Evolutionary conservation across 1,284 basidiomycete species (phyloP), one percentile per base, ranked within the genome.

Genomic region (Austroboletus novae-zelandiae): DNA sequence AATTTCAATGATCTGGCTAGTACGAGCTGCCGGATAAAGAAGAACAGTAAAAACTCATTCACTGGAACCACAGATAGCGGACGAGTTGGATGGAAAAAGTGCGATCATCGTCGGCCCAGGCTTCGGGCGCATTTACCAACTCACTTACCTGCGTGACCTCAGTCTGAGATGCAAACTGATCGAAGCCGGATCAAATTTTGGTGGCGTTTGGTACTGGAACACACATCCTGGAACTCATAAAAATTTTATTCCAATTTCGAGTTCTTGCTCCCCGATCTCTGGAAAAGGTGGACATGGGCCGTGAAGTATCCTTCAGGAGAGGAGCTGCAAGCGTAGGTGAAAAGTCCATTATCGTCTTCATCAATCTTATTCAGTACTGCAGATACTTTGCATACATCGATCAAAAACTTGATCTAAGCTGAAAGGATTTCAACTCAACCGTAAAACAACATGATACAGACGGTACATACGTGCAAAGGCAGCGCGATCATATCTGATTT

Each of bases 241-340:
- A 3, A 58, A 60, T 18, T 62, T 42, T 9, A 52, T 9, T 43
- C 57, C 15, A 54, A 57, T 4, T 3, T 8, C 30, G 58, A 62
- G 11, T 57, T 57, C 25, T 47, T 57, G 0, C 42, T 29, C 9
- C 55, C 49, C 3, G 55, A 60, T 5, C 51, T 60, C 10, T 61
- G 60, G 58, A 43, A 47, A 18, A 48, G 9, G 5, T 60, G 60
- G 60, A 45, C 50, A 4, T 60, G 60, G 60, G 47, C 59, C 1
- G 53, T 69, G 32, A 59, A 20, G 20, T 60, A 48, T 27, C 58
- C 58, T 15, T 50, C 27, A 9, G 15, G 48, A 42, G 46, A 55
- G 9, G 58, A 62, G 36, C 2, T 52, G 17, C 56, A 51, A 32
- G 31, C 35, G 50, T 59, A 23, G 4, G 39, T 37, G 13, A 34